phyloP scores from a whole-genome alignment of 768 basidiomycete species.

The Boletus tomentosulus region DNA sequence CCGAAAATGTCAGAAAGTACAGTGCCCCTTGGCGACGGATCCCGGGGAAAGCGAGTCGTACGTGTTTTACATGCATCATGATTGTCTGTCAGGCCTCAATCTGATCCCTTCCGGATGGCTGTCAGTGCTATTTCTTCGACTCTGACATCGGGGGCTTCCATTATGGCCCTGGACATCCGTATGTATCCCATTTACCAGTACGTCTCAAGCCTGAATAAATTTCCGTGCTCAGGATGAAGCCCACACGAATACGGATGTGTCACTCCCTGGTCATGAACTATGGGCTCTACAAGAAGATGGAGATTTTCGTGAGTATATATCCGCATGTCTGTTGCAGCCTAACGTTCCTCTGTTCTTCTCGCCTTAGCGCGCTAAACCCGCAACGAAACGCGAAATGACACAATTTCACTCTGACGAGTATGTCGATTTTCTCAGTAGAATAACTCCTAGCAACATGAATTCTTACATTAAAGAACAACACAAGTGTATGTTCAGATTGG shows the following conservation, averaged over 20 bases:
- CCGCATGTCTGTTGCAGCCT: background rate
- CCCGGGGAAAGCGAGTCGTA: constrained; percentile 83
- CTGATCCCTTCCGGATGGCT: background rate
- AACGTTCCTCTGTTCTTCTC: background rate
- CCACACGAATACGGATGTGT: constrained; percentile 98
- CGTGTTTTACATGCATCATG: constrained; percentile 29
- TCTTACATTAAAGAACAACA: constrained; percentile 91
- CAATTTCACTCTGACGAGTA: constrained; percentile 99
- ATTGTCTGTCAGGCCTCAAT: constrained; percentile 5
- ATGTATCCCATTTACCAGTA: constrained; percentile 23
- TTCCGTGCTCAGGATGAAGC: constrained; percentile 72
- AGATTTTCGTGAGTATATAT: constrained; percentile 82
- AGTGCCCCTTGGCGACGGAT: constrained; percentile 67
- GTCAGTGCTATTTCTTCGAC: constrained; percentile 98
- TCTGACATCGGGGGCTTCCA: constrained; percentile 99
- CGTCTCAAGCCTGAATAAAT: background rate
- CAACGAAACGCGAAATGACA: constrained; percentile 99
- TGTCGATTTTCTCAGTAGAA: constrained; percentile 91
- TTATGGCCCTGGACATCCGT: constrained; percentile 98
- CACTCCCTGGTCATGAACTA: constrained; percentile 99
- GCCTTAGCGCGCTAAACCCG: constrained; percentile 91
- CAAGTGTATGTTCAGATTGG: constrained; percentile 60
- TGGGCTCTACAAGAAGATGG: constrained; percentile 99
- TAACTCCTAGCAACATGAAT: constrained; percentile 94
- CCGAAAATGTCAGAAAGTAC: constrained; percentile 27